Evolutionary conservation across 2,329 filamentous ascomycete species (phyloP), one percentile per base, ranked within the genome.

Genomic region (Penicillium sp.): DNA sequence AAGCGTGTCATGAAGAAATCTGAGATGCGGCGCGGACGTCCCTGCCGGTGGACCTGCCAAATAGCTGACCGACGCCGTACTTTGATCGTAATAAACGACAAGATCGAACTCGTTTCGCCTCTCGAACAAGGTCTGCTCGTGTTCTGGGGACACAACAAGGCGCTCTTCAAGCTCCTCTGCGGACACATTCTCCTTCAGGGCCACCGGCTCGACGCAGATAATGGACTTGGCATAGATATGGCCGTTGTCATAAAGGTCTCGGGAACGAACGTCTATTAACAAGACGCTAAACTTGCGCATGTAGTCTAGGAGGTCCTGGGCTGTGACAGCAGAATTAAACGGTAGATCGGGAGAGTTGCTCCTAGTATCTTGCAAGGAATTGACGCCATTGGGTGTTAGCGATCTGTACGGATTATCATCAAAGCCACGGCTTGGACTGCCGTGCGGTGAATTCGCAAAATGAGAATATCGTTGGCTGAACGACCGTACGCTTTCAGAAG

Each of bases 121-220:
- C 50, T 83, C 84, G 63, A 95, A 96, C 28, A 90, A 77, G 1
- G 79, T 74, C 60, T 88, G 85, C 68, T 99, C 94, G 43, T 68
- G 62, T 42, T 77, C 74, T 2, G 76, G 76, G 11, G 76, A 76
- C 38, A 78, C 66, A 10, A 79, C 68, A 14, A 79, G 64, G 13
- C 75, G 72, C 46, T 79, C 77, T 51, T 81, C 76, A 4, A 87
- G 73, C 57, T 86, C 77, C 55, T 86, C 83, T 1, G 82, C 84
- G 14, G 84, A 87, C 61, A 84, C 79, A 28, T 83, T 86, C 40
- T 86, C 82, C 48, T 89, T 83, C 43, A 90, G 70, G 9, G 87
- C 81, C 40, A 95, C 82, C 22, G 92, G 90, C 64, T 99, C 94
- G 54, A 99, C 83, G 69, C 94, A 99, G 40, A 99, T 90, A 35